Conservation (phyloP, 1,284 basidiomycete species). For the Puccinia coronata region DNA sequence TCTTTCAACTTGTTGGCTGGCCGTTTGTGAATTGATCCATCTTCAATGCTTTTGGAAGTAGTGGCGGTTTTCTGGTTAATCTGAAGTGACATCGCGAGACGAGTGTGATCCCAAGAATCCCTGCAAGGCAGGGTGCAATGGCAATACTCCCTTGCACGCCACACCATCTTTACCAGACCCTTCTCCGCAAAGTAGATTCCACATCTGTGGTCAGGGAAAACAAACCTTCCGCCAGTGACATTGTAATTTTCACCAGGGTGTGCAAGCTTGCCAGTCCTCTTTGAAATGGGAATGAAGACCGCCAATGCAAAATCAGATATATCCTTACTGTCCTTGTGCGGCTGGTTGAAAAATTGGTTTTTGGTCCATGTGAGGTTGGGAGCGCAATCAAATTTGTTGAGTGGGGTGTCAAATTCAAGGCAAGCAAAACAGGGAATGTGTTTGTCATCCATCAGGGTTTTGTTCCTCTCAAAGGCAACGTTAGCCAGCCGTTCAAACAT, state of each 20-base stretch:
- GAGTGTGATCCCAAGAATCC: not conserved
- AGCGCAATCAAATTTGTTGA: too few species aligned
- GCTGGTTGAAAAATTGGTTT: not conserved
- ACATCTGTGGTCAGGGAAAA: not conserved
- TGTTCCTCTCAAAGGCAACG: too few species aligned
- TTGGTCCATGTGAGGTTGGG: not conserved
- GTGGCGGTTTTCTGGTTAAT: not conserved
- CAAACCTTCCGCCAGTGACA: not conserved
- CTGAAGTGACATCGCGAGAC: not conserved
- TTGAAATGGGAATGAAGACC: not conserved
- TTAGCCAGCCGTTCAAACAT: too few species aligned
- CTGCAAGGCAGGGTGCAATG: not conserved
- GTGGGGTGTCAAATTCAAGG: too few species aligned
- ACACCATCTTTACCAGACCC: not conserved
- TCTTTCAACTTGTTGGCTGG: not conserved
- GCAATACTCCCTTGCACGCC: not conserved
- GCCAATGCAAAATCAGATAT: not conserved
- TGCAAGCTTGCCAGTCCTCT: not conserved
- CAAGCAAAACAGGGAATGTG: too few species aligned
- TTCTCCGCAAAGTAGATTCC: not conserved
- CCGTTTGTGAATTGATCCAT: not conserved
- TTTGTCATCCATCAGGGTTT: too few species aligned
- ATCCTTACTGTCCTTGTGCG: not conserved
- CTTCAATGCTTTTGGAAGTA: not conserved
- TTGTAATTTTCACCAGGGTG: not conserved